Conservation (phyloP, 257 asterid species). For the Gardenia jasminoides region DNA sequence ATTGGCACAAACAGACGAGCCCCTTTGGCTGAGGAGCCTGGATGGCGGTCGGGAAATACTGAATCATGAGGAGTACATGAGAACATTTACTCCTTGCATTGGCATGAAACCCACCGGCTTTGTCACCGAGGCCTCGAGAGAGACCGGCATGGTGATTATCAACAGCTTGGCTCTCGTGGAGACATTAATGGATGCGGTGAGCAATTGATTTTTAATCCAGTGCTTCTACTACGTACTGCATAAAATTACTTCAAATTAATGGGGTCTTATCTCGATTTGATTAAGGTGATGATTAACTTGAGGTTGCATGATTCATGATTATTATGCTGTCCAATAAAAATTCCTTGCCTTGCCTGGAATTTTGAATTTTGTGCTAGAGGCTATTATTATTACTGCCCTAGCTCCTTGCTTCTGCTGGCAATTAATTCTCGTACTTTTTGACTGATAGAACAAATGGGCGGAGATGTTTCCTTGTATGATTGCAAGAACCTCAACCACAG, state of each 20-base stretch:
- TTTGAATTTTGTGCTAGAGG: conserved; percentile 4
- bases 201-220: conserved; percentile 16
- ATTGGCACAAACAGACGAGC: conserved; percentile 64
- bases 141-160: conserved; percentile 47
- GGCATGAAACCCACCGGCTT: conserved; percentile 53
- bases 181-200: conserved; percentile 56
- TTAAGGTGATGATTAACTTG: background rate
- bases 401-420: background rate
- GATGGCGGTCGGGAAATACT: conserved; percentile 55
- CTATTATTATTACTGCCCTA: background rate
- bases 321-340: background rate
- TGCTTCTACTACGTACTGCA: too few relatives aligned
- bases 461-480: conserved; percentile 57
- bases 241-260: too few relatives aligned
- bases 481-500: conserved; percentile 48
- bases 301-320: background rate
- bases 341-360: background rate
- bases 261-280: background rate
- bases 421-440: background rate
- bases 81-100: conserved; percentile 41
- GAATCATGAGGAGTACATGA: conserved; percentile 46
- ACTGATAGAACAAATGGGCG: conserved; percentile 55
- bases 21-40: conserved; percentile 67
- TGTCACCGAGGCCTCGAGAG: conserved; percentile 55
- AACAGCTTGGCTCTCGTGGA: conserved; percentile 59